Conservation (phyloP, 345 rosid genomes). For the Acer campestre region DNA sequence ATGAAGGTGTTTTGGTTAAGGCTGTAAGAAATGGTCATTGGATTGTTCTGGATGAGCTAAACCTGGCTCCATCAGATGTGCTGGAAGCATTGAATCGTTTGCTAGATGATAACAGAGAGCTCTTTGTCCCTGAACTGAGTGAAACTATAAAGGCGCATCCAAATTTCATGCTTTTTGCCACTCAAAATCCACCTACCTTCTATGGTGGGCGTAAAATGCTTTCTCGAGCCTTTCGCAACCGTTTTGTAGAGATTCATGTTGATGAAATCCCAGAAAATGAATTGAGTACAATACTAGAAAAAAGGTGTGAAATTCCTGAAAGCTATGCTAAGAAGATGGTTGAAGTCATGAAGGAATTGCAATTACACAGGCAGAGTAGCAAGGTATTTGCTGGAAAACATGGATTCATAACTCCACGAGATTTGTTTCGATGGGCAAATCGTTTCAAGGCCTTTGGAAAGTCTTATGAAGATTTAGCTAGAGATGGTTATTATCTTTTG, state of each 20-base stretch:
- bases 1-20: constrained; percentile 92
- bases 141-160: constrained; percentile 86
- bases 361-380: constrained; percentile 84
- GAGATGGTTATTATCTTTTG: constrained; percentile 89
- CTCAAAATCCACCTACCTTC: constrained; percentile 91
- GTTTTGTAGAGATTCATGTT: constrained; percentile 97
- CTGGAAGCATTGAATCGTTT: constrained; percentile 88
- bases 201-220: constrained; percentile 98
- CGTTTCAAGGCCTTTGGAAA: constrained; percentile 69
- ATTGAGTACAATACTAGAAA: constrained; percentile 64
- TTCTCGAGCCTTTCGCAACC: constrained; percentile 96
- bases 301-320: constrained; percentile 67
- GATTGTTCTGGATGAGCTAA: constrained; percentile 95
- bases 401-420: constrained; percentile 95
- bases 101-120: constrained; percentile 96
- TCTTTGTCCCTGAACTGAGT: constrained; percentile 81
- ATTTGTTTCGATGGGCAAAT: constrained; percentile 95
- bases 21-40: constrained; percentile 90
- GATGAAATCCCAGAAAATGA: constrained; percentile 94
- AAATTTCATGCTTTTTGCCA: constrained; percentile 94
- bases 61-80: constrained; percentile 97
- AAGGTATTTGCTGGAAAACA: constrained; percentile 99
- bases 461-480: constrained; percentile 80
- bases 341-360: constrained; percentile 92
- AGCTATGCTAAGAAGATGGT: constrained; percentile 86